Evolutionary conservation across 345 rosid species (phyloP), one percentile per base, ranked within the genome.

Genomic region (Populus euphratica): DNA sequence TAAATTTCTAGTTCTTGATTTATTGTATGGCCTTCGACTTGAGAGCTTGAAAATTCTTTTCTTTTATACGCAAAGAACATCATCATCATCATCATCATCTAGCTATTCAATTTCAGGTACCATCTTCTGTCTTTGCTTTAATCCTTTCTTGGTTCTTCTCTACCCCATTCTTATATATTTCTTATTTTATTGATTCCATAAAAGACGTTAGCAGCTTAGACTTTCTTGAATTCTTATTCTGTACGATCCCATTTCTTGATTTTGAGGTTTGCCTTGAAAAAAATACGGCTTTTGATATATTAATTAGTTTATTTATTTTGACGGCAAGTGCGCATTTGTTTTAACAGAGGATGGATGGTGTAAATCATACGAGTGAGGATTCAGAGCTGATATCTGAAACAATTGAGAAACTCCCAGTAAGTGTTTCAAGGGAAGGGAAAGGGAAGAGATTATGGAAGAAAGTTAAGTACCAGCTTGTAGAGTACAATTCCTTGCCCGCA

Each of bases 401-500:
- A 61, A 69, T 35, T 72, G 92, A 86, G 83, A 83, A 82, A 77
- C 82, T 74, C 72, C 81, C 63, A 39, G 68, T 13, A 25, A 73
- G 73, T 49, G 76, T 81, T 76, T 35, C 87, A 1, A 85, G 81
- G 76, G 89, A 77, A 36, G 92, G 90, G 67, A 95, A 91, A 85
- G 93, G 97, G 86, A 89, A 85, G 85, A 91, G 91, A 65, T 77
- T 89, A 66, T 96, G 98, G 99, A 89, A 89, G 82, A 92, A 90
- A 84, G 96, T 96, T 44, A 93, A 89, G 87, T 93, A 88, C 77
- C 99, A 96, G 86, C 87, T 93, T 35, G 99, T 95, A 33, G 99
- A 92, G 47, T 95, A 86, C 83, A 96, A 95, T 78, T 77, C 92
- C 47, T 88, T 95, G 80, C 99, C 98, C 9, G 93, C 80, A 35